phyloP scores from a whole-genome alignment of 179 eudicot genomes.

The Heliamphora pulchella region DNA sequence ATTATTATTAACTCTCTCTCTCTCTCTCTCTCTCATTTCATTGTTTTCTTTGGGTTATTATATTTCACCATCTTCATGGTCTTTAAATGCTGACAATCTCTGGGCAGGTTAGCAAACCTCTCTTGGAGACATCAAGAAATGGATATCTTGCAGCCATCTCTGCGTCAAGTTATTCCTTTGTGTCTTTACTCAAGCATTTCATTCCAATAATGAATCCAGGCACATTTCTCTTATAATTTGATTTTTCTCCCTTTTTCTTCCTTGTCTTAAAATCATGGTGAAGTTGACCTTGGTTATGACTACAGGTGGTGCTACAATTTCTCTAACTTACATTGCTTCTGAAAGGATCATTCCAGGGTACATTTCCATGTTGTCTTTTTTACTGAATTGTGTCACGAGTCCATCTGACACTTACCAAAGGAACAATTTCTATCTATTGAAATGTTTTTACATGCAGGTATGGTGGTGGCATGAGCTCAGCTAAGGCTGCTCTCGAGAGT shows the following conservation, averaged over 20 bases:
- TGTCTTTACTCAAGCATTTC: constrained; percentile 80
- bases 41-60: not conserved
- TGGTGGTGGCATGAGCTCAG: constrained; percentile 98
- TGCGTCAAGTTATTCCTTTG: constrained; percentile 87
- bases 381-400: not conserved
- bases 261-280: not conserved
- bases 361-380: constrained; percentile 1
- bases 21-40: not conserved
- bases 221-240: constrained; percentile 12
- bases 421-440: not conserved
- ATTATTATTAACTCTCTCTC: not conserved
- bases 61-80: not conserved
- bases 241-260: not conserved
- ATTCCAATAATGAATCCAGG: constrained; percentile 93
- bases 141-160: constrained; percentile 91
- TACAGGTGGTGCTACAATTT: constrained; percentile 80
- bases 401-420: constrained; percentile 2
- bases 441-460: constrained; percentile 37
- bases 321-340: constrained; percentile 89
- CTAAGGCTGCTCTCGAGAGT: constrained; percentile 93
- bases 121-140: constrained; percentile 73
- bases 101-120: constrained; percentile 71
- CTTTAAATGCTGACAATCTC: not conserved
- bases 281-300: constrained; percentile 10
- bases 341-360: constrained; percentile 97